A percentile compares a stretch with the other conserved stretches of the same genome.
phyloP scores from a whole-genome alignment of 129 eudicot species.

The Rutidosis leptorrhynchoides region DNA sequence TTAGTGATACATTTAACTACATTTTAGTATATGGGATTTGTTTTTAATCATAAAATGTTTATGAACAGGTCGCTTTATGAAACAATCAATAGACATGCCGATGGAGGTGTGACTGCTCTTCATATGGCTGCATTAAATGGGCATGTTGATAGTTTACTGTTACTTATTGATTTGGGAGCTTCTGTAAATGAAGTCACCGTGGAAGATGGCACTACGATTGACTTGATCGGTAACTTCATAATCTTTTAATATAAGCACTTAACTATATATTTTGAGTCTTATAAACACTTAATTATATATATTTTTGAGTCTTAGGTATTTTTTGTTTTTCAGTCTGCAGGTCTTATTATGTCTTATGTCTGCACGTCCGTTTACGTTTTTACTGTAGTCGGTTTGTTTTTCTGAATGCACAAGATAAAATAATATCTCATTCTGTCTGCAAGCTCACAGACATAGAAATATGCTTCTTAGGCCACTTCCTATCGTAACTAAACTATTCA shows the following conservation, averaged over 20 bases:
- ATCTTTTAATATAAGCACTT: not conserved
- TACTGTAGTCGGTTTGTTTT: too few species aligned
- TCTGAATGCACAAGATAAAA: too few species aligned
- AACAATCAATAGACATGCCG: slow-evolving; percentile 67
- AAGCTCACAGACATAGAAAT: too few species aligned
- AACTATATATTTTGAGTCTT: not conserved
- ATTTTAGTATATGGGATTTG: not conserved
- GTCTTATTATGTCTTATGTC: too few species aligned
- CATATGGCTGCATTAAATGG: slow-evolving; percentile 98
- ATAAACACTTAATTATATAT: too few species aligned
- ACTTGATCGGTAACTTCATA: slow-evolving; percentile 57
- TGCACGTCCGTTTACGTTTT: too few species aligned
- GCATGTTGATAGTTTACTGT: slow-evolving; percentile 62
- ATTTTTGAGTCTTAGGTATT: too few species aligned
- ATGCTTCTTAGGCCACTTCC: too few species aligned
- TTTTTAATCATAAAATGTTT: slow-evolving; percentile 1
- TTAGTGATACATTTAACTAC: slow-evolving; percentile 1
- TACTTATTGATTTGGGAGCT: slow-evolving; percentile 85
- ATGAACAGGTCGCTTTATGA: slow-evolving; percentile 54
- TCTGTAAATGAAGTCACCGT: slow-evolving; percentile 62
- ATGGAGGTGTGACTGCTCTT: slow-evolving; percentile 92
- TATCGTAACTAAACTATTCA: too few species aligned
- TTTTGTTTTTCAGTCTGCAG: too few species aligned
- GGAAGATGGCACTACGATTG: slow-evolving; percentile 88
- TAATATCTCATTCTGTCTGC: too few species aligned